These are phyloP conservation scores for Colletotrichum sp. DNA, from an alignment of 2,329 filamentous ascomycete species.

Conservation along the genomic window DNA sequence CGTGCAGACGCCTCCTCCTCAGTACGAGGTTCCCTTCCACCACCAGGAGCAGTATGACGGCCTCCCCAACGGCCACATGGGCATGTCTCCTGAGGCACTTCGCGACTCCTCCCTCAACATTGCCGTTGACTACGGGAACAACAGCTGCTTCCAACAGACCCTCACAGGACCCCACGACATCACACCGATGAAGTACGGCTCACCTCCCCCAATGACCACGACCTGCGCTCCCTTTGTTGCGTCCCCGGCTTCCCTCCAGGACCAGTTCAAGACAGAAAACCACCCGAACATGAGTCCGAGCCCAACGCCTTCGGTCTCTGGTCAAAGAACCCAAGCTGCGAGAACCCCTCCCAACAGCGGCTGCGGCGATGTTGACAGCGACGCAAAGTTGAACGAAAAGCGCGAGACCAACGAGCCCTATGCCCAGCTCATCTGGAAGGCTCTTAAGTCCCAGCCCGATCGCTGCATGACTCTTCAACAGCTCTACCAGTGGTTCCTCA, in stretches of 20 bases:
- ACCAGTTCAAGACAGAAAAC: background rate
- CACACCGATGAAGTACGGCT: background rate
- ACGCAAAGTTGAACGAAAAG: background rate
- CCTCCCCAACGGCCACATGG: background rate
- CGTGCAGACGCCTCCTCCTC: background rate
- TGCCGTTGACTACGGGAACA: background rate
- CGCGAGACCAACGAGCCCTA: slow-evolving; percentile 68
- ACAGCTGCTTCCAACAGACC: background rate
- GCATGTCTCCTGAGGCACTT: slow-evolving; percentile 2
- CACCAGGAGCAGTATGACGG: slow-evolving; percentile 1
- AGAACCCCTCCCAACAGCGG: background rate
- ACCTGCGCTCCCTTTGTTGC: background rate
- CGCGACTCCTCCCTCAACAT: background rate
- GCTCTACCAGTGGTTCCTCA: slow-evolving; percentile 88
- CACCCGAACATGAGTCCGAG: background rate
- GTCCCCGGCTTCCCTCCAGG: background rate
- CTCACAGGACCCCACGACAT: background rate
- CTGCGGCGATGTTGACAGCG: background rate
- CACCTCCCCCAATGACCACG: background rate
- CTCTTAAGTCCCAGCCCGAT: slow-evolving; percentile 70
- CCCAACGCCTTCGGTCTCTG: background rate
- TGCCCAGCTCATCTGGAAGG: slow-evolving; percentile 79
- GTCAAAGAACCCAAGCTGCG: background rate
- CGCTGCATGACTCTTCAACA: slow-evolving; percentile 81
- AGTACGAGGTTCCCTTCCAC: slow-evolving; percentile 10